Percentiles rank a stretch among this genome's conserved stretches.
Evolutionary conservation across 75 land plant genomes (phyloP).

Genomic region (Cunninghamia lanceolata): DNA sequence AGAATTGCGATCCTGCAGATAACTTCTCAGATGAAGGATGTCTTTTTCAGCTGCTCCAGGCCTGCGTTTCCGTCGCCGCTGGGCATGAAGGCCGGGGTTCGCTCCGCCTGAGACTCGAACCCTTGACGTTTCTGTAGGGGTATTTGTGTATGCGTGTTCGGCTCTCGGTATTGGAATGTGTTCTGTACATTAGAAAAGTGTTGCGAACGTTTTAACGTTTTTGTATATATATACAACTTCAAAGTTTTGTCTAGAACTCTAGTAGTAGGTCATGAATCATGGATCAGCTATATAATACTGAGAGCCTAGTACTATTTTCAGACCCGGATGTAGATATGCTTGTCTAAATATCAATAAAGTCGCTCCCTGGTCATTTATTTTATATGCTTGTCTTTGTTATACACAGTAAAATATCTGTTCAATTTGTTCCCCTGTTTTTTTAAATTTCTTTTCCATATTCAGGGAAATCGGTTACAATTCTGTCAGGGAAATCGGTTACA

Average conservation of each 20-base stretch:
- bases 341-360: not conserved
- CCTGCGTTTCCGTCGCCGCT: constrained; percentile 12
- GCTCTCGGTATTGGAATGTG: constrained; percentile 1
- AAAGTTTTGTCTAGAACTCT: not conserved
- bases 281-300: not conserved
- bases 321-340: not conserved
- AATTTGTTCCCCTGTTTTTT: too few species aligned
- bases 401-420: too few species aligned
- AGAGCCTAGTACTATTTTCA: not conserved
- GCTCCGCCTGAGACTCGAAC: constrained; percentile 6
- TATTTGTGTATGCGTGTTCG: not conserved
- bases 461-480: too few species aligned
- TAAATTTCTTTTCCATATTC: too few species aligned
- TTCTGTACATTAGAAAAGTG: not conserved
- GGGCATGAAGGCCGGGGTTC: not conserved
- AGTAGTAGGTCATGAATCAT: not conserved
- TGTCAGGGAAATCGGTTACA: too few species aligned
- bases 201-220: not conserved
- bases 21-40: constrained; percentile 2
- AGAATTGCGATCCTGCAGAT: not conserved
- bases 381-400: too few species aligned
- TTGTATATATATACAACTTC: not conserved
- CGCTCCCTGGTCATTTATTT: not conserved
- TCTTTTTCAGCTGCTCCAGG: constrained; percentile 4
- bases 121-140: not conserved